These are phyloP conservation scores for Russula vinacea DNA, from an alignment of 768 basidiomycete species.

Conservation along the genomic window DNA sequence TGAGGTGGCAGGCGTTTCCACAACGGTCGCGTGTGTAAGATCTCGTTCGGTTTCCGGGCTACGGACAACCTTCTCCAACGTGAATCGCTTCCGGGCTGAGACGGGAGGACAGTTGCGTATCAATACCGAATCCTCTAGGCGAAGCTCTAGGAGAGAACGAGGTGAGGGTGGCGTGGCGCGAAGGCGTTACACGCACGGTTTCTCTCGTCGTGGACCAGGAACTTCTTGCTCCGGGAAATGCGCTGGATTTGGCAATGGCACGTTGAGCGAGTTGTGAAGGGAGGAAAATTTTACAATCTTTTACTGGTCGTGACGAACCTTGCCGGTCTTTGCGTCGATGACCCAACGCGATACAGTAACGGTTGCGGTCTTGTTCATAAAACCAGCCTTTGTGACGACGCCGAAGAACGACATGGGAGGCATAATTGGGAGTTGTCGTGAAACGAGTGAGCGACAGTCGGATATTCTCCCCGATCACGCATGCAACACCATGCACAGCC, in stretches of 20 bases:
- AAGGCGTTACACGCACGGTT: conserved; percentile 53
- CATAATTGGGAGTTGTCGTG: conserved; percentile 42
- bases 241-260: conserved; percentile 43
- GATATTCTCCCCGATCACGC: conserved; percentile 21
- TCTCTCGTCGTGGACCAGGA: conserved; percentile 67
- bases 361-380: conserved; percentile 82
- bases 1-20: background rate
- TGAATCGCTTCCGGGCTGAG: conserved; percentile 77
- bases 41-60: conserved; percentile 59
- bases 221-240: conserved; percentile 74
- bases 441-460: background rate
- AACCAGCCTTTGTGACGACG: conserved; percentile 73
- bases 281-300: background rate
- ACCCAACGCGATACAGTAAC: conserved; percentile 76
- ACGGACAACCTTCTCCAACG: conserved; percentile 58
- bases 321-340: conserved; percentile 70
- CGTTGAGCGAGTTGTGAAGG: conserved; percentile 11
- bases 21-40: conserved; percentile 11
- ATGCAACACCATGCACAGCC: background rate
- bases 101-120: conserved; percentile 82
- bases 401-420: conserved; percentile 76
- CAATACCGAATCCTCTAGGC: conserved; percentile 63
- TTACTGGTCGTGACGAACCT: conserved; percentile 46
- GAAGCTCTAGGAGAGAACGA: conserved; percentile 47
- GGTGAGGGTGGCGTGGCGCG: conserved; percentile 18